Base-by-base conservation (phyloP, 2,329 filamentous ascomycete genomes). In the Talaromyces sp. region DNA sequence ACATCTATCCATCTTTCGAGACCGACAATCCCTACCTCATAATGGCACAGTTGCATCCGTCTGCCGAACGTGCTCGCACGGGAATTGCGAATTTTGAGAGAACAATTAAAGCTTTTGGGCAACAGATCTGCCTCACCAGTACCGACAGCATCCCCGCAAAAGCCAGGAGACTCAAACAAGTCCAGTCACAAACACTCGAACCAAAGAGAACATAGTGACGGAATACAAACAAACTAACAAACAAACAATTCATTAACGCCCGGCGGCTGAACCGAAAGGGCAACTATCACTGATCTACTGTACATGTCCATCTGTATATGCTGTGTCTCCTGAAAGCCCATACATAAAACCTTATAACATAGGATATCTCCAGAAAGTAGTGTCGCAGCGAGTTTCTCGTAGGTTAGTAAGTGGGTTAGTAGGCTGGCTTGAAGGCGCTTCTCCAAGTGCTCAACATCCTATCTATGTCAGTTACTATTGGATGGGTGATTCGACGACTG, bases 361-460 rank as follows among this genome's bases (percentile, higher is more conserved):
- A 27, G 4, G 24, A 27, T 9, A 27, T 5, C 9, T 27, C 24
- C 24, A 27, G 9, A 27, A 27, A 27, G 24, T 9, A 27, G 24
- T 27, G 24, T 27, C 24, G 24, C 24, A 27, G 24, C 24, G 24
- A 27, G 24, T 27, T 27, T 27, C 24, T 27, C 24, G 24, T 27
- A 9, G 24, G 24, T 27, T 27, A 27, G 24, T 27, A 27, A 27
- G 9, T 27, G 24, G 24, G 24, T 27, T 27, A 27, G 24, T 27
- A 27, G 24, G 35, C 61, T 66, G 36, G 60, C 65, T 69, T 68
- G 58, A 69, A 70, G 65, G 58, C 60, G 57, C 63, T 70, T 68
- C 64, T 67, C 46, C 56, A 70, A 69, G 64, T 69, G 58, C 69
- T 69, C 58, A 68, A 65, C 57, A 65, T 70, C 64, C 65, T 68